phyloP scores from a whole-genome alignment of 495 filamentous ascomycete species.

The Hypoxylon rickii region DNA sequence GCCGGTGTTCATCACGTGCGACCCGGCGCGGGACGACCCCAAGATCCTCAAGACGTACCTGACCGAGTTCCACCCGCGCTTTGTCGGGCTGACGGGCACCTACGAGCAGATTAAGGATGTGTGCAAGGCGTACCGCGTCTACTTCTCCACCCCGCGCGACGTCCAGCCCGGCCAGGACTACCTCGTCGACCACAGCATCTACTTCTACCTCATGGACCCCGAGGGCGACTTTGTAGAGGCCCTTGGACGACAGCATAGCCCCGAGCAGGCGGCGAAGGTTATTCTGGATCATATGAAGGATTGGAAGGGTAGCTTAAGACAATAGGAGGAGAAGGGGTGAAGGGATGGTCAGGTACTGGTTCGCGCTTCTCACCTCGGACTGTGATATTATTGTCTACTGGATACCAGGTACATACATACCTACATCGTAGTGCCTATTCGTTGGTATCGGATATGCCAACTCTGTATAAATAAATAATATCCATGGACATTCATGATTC shows the following conservation, averaged over 20 bases:
- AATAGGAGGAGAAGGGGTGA: not conserved
- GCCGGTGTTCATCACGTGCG: constrained; percentile 93
- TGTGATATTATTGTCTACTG: too few species aligned
- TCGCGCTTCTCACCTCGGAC: too few species aligned
- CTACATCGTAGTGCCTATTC: not conserved
- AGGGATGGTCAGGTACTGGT: too few species aligned
- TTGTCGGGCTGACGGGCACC: constrained; percentile 88
- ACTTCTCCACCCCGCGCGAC: constrained; percentile 88
- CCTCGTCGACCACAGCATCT: constrained; percentile 97
- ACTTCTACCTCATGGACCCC: constrained; percentile 99
- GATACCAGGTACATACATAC: not conserved
- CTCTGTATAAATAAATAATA: not conserved
- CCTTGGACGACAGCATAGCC: constrained; percentile 89
- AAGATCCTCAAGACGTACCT: constrained; percentile 83
- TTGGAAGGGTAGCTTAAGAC: constrained; percentile 62
- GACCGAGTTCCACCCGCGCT: constrained; percentile 84
- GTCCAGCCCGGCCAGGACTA: constrained; percentile 95
- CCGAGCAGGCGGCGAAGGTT: constrained; percentile 80
- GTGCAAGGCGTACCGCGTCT: constrained; percentile 94
- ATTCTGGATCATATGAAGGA: constrained; percentile 89
- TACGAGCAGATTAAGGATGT: constrained; percentile 90
- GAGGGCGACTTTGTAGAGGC: constrained; percentile 98
- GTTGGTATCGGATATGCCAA: not conserved
- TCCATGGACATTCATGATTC: too few species aligned
- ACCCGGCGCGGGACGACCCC: constrained; percentile 88